phyloP scores from a whole-genome alignment of 2,329 filamentous ascomycete genomes.

The Paraphoma sp. region DNA sequence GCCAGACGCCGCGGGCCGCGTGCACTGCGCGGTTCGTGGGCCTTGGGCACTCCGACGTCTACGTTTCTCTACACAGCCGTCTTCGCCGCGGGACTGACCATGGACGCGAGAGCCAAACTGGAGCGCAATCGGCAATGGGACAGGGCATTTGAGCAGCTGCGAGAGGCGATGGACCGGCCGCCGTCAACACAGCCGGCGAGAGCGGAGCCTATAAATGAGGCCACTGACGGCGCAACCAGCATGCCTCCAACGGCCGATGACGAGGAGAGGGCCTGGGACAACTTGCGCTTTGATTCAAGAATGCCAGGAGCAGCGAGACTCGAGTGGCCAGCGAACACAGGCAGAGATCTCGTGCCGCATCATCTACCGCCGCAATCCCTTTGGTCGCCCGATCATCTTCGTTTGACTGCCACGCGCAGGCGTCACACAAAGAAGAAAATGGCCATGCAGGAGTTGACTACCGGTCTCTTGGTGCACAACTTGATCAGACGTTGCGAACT shows the following conservation, averaged over 20 bases:
- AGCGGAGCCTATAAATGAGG: background rate
- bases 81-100: slow-evolving; percentile 68
- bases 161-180: slow-evolving; percentile 5
- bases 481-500: slow-evolving; percentile 34
- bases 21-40: slow-evolving; percentile 59
- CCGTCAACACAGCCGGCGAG: background rate
- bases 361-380: slow-evolving; percentile 55
- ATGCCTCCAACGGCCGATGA: background rate
- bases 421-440: slow-evolving; percentile 53
- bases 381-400: slow-evolving; percentile 47
- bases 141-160: slow-evolving; percentile 57
- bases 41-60: slow-evolving; percentile 60
- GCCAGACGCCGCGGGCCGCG: slow-evolving; percentile 60
- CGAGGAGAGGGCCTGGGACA: slow-evolving; percentile 29
- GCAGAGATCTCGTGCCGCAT: slow-evolving; percentile 32
- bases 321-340: slow-evolving; percentile 52
- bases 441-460: slow-evolving; percentile 48
- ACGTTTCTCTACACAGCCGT: slow-evolving; percentile 73
- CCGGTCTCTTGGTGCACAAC: slow-evolving; percentile 49
- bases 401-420: slow-evolving; percentile 35
- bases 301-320: slow-evolving; percentile 30
- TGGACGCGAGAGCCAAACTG: slow-evolving; percentile 66
- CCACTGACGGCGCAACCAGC: background rate
- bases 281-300: slow-evolving; percentile 38
- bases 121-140: slow-evolving; percentile 66